A percentile compares a stretch with the other conserved stretches of the same genome.
Evolutionary conservation across 768 basidiomycete species (phyloP).

Genomic region (Rhodotorula sphaerocarpa): DNA sequence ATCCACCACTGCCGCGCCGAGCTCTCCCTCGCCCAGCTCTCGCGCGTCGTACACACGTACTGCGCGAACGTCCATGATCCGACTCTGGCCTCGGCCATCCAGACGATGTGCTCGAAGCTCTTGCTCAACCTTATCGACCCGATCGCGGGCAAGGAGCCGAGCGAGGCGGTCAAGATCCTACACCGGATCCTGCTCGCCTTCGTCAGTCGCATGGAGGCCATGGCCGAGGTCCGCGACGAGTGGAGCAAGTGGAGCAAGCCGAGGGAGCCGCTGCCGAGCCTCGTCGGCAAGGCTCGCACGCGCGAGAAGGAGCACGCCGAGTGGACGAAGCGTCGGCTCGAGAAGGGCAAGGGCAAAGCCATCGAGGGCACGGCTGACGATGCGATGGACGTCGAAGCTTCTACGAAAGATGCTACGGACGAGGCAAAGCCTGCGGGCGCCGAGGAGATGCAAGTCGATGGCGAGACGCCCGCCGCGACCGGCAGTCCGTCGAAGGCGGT

Average conservation of each 20-base stretch:
- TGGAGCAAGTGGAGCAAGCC: slow-evolving; percentile 37
- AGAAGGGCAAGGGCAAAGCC: slow-evolving; percentile 32
- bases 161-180: slow-evolving; percentile 63
- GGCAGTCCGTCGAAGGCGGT: neutral
- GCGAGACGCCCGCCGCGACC: slow-evolving; percentile 42
- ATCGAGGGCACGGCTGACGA: slow-evolving; percentile 1
- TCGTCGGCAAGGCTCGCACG: slow-evolving; percentile 13
- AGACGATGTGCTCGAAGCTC: slow-evolving; percentile 85
- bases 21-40: slow-evolving; percentile 64
- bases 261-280: slow-evolving; percentile 12
- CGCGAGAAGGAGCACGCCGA: slow-evolving; percentile 35
- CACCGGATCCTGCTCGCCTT: slow-evolving; percentile 69
- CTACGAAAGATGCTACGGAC: neutral
- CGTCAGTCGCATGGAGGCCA: slow-evolving; percentile 72
- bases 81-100: slow-evolving; percentile 66
- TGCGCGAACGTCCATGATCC: slow-evolving; percentile 84
- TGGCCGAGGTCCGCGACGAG: slow-evolving; percentile 53
- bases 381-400: neutral
- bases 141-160: slow-evolving; percentile 59
- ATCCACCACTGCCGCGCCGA: slow-evolving; percentile 84
- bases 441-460: slow-evolving; percentile 12
- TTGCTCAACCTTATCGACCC: slow-evolving; percentile 81
- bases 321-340: slow-evolving; percentile 34
- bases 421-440: neutral
- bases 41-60: slow-evolving; percentile 70